phyloP scores from a whole-genome alignment of 2,329 filamentous ascomycete species.

The Leptographium lundbergii region DNA sequence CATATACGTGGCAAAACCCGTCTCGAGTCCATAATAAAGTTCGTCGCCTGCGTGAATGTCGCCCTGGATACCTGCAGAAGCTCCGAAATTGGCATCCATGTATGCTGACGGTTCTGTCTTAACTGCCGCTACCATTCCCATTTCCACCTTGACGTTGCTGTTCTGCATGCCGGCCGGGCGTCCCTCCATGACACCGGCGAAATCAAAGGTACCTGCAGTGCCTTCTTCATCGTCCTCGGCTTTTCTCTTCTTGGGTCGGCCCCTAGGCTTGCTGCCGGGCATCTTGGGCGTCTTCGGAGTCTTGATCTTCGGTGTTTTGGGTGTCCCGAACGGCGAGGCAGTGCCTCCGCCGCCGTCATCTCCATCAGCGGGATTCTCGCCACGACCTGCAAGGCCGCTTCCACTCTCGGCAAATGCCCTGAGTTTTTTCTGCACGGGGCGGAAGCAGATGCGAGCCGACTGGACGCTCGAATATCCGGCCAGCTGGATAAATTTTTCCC shows the following conservation, averaged over 20 bases:
- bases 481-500: slow-evolving; percentile 8
- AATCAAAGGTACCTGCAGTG: not conserved
- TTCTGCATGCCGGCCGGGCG: not conserved
- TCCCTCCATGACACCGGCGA: not conserved
- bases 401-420: slow-evolving; percentile 24
- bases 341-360: not conserved
- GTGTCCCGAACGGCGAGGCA: not conserved
- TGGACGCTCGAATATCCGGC: slow-evolving; percentile 9
- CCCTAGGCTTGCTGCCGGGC: not conserved
- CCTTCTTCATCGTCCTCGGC: not conserved
- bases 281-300: not conserved
- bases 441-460: slow-evolving; percentile 38
- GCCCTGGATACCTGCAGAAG: not conserved
- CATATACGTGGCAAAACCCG: not conserved
- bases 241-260: not conserved
- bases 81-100: not conserved
- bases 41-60: not conserved
- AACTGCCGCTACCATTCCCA: no score
- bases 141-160: not conserved
- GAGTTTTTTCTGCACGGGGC: slow-evolving; percentile 40
- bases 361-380: no score
- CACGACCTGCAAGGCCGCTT: not conserved
- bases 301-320: not conserved
- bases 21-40: not conserved
- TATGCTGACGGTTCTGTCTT: not conserved